A percentile compares a stretch with the other conserved stretches of the same genome.
phyloP scores from a whole-genome alignment of 768 basidiomycete species.

The Trametes cinnabarina region DNA sequence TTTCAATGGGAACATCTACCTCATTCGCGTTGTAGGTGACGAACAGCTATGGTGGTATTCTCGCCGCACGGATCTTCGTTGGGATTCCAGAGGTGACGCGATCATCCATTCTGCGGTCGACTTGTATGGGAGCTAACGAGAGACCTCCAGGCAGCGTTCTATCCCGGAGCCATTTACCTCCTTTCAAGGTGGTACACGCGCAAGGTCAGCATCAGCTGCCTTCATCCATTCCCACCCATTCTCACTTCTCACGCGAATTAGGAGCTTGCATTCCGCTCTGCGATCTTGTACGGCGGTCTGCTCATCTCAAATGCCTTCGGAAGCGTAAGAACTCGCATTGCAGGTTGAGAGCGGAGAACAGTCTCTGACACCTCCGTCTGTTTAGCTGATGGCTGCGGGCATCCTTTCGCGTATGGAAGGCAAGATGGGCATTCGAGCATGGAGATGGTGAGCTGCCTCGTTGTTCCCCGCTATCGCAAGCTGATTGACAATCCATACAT shows the following conservation, averaged over 20 bases:
- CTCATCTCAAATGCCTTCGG: constrained; percentile 69
- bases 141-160: constrained; percentile 51
- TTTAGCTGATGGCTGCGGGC: constrained; percentile 69
- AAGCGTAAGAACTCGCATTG: constrained; percentile 42
- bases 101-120: too few species aligned
- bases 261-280: constrained; percentile 66
- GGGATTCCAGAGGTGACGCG: constrained; percentile 59
- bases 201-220: constrained; percentile 23
- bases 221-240: not conserved
- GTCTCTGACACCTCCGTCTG: not conserved
- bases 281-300: constrained; percentile 57
- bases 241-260: constrained; percentile 31
- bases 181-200: constrained; percentile 39
- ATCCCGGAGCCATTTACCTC: constrained; percentile 52
- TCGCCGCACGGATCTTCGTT: constrained; percentile 58
- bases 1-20: not conserved
- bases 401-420: constrained; percentile 71
- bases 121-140: too few species aligned
- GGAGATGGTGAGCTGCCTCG: constrained; percentile 55
- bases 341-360: not conserved
- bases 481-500: not conserved
- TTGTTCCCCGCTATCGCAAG: not conserved
- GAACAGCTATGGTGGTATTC: constrained; percentile 50
- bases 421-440: constrained; percentile 60
- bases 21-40: constrained; percentile 41